These are phyloP conservation scores for Nannochloris sp. DNA, from an alignment of 139 green algal genomes.

Conservation along the genomic window DNA sequence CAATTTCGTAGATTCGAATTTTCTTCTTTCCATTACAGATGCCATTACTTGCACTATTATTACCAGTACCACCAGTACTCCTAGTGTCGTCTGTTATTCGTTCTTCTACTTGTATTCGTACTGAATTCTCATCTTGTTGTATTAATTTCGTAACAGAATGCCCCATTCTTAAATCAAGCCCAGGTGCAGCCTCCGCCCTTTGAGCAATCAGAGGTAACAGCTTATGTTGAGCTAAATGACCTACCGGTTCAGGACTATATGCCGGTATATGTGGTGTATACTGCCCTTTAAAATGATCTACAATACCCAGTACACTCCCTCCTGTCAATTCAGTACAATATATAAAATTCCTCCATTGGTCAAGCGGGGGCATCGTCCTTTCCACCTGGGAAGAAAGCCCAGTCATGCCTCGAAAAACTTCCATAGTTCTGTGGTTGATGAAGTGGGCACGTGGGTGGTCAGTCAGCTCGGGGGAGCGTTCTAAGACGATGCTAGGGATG, in stretches of 20 bases:
- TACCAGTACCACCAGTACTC: too few species aligned
- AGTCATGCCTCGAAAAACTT: constrained; percentile 43
- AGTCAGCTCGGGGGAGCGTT: constrained; percentile 27
- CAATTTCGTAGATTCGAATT: background rate
- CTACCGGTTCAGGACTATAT: constrained; percentile 55
- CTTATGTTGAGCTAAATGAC: constrained; percentile 78
- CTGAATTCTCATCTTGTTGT: background rate
- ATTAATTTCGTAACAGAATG: constrained; percentile 3
- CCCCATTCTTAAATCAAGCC: constrained; percentile 21
- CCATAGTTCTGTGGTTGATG: constrained; percentile 93
- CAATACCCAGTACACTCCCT: constrained; percentile 47
- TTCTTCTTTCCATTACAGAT: too few species aligned
- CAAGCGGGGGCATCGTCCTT: constrained; percentile 49
- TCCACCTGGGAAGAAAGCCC: constrained; percentile 39
- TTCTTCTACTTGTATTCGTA: constrained; percentile 22
- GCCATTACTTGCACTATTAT: too few species aligned
- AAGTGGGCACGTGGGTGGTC: constrained; percentile 85
- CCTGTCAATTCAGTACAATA: constrained; percentile 63
- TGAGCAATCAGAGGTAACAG: constrained; percentile 67
- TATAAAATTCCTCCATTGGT: constrained; percentile 76
- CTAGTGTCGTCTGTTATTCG: too few species aligned
- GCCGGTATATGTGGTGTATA: background rate
- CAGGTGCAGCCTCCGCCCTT: background rate
- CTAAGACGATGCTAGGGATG: constrained; percentile 57
- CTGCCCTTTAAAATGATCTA: constrained; percentile 76